phyloP scores from a whole-genome alignment of 1,139 yeast genomes.

The Scheffersomyces stambukii region DNA sequence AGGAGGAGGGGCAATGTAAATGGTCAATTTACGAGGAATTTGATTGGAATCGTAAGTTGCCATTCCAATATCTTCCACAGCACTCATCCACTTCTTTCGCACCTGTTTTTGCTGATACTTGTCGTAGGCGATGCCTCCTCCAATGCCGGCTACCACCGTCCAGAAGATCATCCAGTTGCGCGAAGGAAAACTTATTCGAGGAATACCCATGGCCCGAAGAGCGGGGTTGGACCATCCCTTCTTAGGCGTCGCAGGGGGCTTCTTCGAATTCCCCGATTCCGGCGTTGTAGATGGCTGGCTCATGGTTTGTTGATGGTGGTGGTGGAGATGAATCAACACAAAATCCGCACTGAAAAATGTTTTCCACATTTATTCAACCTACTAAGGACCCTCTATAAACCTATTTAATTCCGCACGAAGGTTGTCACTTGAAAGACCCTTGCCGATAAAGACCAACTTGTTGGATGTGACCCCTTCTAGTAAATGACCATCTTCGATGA shows the following conservation, averaged over 20 bases:
- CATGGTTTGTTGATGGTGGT: slow-evolving; percentile 3
- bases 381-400: slow-evolving; percentile 10
- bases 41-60: slow-evolving; percentile 32
- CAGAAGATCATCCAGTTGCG: slow-evolving; percentile 93
- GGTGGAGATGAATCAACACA: no score
- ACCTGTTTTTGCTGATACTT: slow-evolving; percentile 65
- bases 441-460: slow-evolving; percentile 83
- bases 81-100: slow-evolving; percentile 61
- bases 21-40: slow-evolving; percentile 71
- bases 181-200: slow-evolving; percentile 72
- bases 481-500: slow-evolving; percentile 49
- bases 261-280: background rate
- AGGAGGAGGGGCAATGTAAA: slow-evolving; percentile 94
- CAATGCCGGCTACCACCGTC: slow-evolving; percentile 58
- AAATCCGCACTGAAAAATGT: no score
- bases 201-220: slow-evolving; percentile 81
- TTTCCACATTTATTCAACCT: background rate
- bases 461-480: slow-evolving; percentile 34
- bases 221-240: slow-evolving; percentile 82
- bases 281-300: slow-evolving; percentile 3
- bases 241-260: slow-evolving; percentile 15
- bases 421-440: slow-evolving; percentile 39
- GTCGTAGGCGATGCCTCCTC: slow-evolving; percentile 79
- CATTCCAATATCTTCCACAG: slow-evolving; percentile 49
- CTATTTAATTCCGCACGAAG: slow-evolving; percentile 21